Percentiles rank a stretch among this genome's conserved stretches.
phyloP scores from a whole-genome alignment of 2,329 filamentous ascomycete genomes.

The Nemania sp. region DNA sequence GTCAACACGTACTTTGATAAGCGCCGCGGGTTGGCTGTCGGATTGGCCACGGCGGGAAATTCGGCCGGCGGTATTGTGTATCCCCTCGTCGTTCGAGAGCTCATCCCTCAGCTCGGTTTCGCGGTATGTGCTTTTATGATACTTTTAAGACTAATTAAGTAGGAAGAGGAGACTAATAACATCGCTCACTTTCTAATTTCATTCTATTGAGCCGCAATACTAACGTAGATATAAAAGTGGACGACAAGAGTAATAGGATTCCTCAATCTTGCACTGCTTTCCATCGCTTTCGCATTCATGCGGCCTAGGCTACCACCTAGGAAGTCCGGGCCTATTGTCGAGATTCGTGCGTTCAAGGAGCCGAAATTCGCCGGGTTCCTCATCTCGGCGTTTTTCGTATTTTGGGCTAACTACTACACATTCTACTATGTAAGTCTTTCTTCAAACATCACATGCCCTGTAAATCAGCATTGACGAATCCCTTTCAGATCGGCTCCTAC shows the following conservation, averaged over 20 bases:
- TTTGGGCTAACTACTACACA: conserved; percentile 58
- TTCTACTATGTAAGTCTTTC: conserved; percentile 56
- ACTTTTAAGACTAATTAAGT: too few species aligned
- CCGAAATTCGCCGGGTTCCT: conserved; percentile 53
- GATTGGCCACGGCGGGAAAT: conserved; percentile 68
- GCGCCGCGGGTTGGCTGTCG: conserved; percentile 67
- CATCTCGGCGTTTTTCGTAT: conserved; percentile 53
- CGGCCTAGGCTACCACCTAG: conserved; percentile 50
- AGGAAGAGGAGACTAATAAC: too few species aligned
- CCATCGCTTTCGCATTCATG: conserved; percentile 67
- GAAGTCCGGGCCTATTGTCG: conserved; percentile 49
- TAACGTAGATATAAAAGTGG: conserved; percentile 41
- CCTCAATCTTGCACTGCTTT: conserved; percentile 83
- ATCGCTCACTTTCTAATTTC: not conserved
- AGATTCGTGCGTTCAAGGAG: conserved; percentile 50
- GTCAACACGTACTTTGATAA: conserved; percentile 72
- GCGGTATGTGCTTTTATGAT: conserved; percentile 39
- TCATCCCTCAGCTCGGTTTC: conserved; percentile 50
- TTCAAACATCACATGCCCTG: not conserved
- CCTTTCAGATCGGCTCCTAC: conserved; percentile 51
- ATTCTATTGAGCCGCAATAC: too few species aligned
- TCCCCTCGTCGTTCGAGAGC: conserved; percentile 55
- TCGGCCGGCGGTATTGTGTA: conserved; percentile 67
- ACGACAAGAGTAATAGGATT: conserved; percentile 51
- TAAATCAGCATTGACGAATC: not conserved